phyloP scores from a whole-genome alignment of 768 basidiomycete species.

The Phanerodontia chrysosporium region DNA sequence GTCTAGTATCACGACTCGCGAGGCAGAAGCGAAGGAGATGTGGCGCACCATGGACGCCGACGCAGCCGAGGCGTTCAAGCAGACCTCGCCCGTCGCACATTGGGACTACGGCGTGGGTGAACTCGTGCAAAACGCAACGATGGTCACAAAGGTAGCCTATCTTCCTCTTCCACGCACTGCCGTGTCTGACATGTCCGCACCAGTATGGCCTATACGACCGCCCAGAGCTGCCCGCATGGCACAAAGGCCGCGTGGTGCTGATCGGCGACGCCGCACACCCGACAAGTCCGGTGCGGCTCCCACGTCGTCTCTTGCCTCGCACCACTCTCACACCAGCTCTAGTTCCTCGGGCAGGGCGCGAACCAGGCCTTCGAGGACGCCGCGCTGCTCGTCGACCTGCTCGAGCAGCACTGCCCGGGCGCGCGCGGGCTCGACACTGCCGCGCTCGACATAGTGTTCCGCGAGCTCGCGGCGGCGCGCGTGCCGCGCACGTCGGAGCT shows the following conservation, averaged over 20 bases:
- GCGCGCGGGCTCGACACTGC: constrained; percentile 23
- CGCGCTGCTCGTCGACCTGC: constrained; percentile 30
- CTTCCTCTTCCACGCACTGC: neutral
- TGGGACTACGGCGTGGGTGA: constrained; percentile 26
- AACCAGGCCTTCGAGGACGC: constrained; percentile 43
- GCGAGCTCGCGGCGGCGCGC: constrained; percentile 30
- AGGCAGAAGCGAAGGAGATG: constrained; percentile 35
- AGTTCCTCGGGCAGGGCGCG: constrained; percentile 45
- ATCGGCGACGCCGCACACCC: constrained; percentile 45
- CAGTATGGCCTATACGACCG: constrained; percentile 44
- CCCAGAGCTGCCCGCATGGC: constrained; percentile 35
- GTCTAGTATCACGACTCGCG: constrained; percentile 29
- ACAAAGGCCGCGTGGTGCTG: constrained; percentile 37
- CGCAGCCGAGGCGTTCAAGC: constrained; percentile 16
- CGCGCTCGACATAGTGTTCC: constrained; percentile 28
- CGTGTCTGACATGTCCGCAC: neutral
- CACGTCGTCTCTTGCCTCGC: neutral
- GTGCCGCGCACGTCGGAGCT: constrained; percentile 32
- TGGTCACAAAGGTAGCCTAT: constrained; percentile 28
- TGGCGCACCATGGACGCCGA: constrained; percentile 34
- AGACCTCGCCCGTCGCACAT: constrained; percentile 15
- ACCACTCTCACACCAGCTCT: neutral
- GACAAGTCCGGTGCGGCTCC: constrained; percentile 36
- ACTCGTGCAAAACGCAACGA: constrained; percentile 21
- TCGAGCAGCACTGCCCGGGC: constrained; percentile 27